Percentiles rank a stretch among this genome's conserved stretches.
phyloP scores from a whole-genome alignment of 163 green algal species.

The Chloromonas sp. region DNA sequence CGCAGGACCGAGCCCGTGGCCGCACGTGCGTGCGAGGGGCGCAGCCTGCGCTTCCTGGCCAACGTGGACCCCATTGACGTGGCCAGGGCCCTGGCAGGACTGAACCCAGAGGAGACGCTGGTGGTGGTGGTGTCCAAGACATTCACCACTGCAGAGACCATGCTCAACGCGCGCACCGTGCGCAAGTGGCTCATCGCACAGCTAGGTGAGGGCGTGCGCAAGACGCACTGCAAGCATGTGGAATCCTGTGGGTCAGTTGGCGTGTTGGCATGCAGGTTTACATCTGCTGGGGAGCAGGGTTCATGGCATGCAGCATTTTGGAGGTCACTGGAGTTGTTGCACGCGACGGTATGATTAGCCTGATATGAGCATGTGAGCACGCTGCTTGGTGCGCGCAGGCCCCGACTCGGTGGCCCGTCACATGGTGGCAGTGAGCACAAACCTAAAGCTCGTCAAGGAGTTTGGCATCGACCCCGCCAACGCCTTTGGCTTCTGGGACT shows the following conservation, averaged over 20 bases:
- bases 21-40: slow-evolving; percentile 48
- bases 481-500: slow-evolving; percentile 98
- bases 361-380: too few species aligned
- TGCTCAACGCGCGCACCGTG: slow-evolving; percentile 97
- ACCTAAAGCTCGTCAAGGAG: slow-evolving; percentile 94
- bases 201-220: slow-evolving; percentile 46
- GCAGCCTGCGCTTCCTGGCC: slow-evolving; percentile 88
- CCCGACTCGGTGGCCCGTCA: slow-evolving; percentile 87
- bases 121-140: slow-evolving; percentile 98
- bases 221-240: too few species aligned
- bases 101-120: slow-evolving; percentile 93
- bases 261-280: too few species aligned
- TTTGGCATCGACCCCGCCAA: slow-evolving; percentile 99
- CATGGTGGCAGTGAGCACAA: slow-evolving; percentile 98
- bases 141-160: slow-evolving; percentile 99
- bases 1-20: slow-evolving; percentile 59
- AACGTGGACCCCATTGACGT: slow-evolving; percentile 99
- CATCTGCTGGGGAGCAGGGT: too few species aligned
- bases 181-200: slow-evolving; percentile 76
- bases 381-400: slow-evolving; percentile 25
- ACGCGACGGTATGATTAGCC: too few species aligned
- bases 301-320: too few species aligned
- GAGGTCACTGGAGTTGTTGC: too few species aligned
- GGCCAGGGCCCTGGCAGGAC: slow-evolving; percentile 75
- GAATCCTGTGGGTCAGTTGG: too few species aligned